Conservation (phyloP, 441 rosid species). For the Corymbia citriodora region DNA sequence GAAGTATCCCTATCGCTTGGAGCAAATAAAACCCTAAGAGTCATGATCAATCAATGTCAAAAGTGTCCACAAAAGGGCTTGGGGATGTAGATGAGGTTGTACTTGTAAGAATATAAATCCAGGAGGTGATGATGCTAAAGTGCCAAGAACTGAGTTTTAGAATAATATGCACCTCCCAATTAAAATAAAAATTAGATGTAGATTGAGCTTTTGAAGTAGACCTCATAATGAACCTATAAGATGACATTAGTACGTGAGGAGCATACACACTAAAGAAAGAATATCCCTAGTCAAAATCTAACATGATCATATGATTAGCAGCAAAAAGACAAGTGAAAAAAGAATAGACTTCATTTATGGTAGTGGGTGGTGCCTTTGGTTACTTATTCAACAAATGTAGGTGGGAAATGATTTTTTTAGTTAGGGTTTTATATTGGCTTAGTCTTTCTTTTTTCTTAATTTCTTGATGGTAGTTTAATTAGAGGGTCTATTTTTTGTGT, state of each 20-base stretch:
- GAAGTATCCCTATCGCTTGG: neutral
- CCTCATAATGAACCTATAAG: slow-evolving; percentile 11
- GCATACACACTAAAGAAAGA: slow-evolving; percentile 27
- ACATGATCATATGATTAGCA: slow-evolving; percentile 35
- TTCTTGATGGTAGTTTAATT: neutral
- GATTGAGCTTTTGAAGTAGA: neutral
- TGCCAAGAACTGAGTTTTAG: neutral
- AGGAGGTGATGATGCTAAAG: neutral
- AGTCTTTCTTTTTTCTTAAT: neutral
- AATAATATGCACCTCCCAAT: neutral
- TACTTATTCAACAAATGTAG: slow-evolving; percentile 28
- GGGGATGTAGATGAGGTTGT: neutral
- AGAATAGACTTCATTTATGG: neutral
- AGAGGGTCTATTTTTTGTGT: neutral
- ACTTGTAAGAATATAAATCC: neutral
- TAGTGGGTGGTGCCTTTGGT: slow-evolving; percentile 28
- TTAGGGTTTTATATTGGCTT: neutral
- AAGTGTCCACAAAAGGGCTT: neutral
- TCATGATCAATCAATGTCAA: neutral
- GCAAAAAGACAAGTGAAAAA: neutral
- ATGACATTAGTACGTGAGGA: slow-evolving; percentile 24
- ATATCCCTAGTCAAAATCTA: slow-evolving; percentile 22
- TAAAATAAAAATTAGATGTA: neutral
- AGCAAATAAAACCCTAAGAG: neutral
- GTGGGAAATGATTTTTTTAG: neutral